Evolutionary conservation across 1,284 basidiomycete genomes (phyloP).

Genomic region (Gomphus bonarii): DNA sequence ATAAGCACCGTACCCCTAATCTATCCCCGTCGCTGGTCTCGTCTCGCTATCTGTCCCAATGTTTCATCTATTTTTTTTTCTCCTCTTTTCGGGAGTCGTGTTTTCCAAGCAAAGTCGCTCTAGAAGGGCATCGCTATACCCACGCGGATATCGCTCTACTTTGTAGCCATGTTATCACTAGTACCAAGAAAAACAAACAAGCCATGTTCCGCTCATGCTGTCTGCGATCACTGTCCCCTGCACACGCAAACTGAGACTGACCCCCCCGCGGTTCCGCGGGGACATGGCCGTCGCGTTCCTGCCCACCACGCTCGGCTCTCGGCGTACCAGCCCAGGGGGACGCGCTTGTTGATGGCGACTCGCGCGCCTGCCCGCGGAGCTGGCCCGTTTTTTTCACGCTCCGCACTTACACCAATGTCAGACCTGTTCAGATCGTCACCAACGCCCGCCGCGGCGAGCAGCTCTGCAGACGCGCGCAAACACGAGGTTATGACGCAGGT

Average conservation of each 20-base stretch:
- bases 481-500: constrained; percentile 64
- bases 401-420: constrained; percentile 25
- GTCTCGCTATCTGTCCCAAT: background rate
- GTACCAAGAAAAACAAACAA: background rate
- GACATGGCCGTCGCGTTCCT: background rate
- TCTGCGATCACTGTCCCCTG: background rate
- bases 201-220: background rate
- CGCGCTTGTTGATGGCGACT: too few species aligned
- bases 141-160: background rate
- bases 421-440: constrained; percentile 36
- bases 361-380: background rate
- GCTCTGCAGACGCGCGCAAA: constrained; percentile 35
- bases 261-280: background rate
- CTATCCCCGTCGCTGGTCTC: background rate
- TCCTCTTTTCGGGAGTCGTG: background rate
- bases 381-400: background rate
- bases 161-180: constrained; percentile 5
- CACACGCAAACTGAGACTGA: background rate
- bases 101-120: constrained; percentile 1
- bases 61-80: background rate
- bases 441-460: constrained; percentile 34
- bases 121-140: constrained; percentile 8
- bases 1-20: background rate
- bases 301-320: background rate
- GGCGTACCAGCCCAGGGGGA: background rate